These are phyloP conservation scores for Pharnaceum exiguum DNA, from an alignment of 148 eudicot genomes.

Conservation along the genomic window DNA sequence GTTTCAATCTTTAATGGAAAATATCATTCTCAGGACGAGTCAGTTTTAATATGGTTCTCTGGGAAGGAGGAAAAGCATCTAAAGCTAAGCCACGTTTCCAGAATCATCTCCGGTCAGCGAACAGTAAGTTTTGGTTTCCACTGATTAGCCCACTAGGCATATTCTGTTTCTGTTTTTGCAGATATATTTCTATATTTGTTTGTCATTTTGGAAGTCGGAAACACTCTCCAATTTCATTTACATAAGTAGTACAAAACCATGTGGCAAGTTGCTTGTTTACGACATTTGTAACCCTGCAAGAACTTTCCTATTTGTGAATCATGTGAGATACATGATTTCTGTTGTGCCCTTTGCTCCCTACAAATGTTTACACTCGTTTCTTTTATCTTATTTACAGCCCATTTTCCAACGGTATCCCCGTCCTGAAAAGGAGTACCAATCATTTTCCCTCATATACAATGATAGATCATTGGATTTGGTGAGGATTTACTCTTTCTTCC, in stretches of 20 bases:
- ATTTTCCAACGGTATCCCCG: conserved; percentile 96
- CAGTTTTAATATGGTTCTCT: conserved; percentile 85
- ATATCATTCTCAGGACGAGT: conserved; percentile 68
- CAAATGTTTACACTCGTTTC: conserved; percentile 8
- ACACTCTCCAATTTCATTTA: too few species aligned
- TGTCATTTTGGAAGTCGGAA: too few species aligned
- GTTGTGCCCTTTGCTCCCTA: too few species aligned
- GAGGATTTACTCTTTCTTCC: conserved; percentile 19
- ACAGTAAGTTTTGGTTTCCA: conserved; percentile 55
- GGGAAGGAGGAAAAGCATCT: conserved; percentile 95
- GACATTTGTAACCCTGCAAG: too few species aligned
- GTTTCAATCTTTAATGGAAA: conserved; percentile 1
- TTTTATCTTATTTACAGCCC: conserved; percentile 43
- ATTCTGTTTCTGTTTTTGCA: too few species aligned
- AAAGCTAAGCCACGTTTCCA: conserved; percentile 79
- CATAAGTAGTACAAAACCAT: too few species aligned
- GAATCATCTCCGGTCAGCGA: conserved; percentile 96
- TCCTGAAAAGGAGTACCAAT: conserved; percentile 98
- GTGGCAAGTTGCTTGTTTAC: too few species aligned
- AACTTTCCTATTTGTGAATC: too few species aligned
- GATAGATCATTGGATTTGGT: conserved; percentile 96
- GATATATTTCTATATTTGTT: too few species aligned
- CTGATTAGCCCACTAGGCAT: background rate
- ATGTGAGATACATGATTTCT: too few species aligned
- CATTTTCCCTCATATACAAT: conserved; percentile 86